phyloP scores from a whole-genome alignment of 331 rosid genomes.

The Stylosanthes scabra region DNA sequence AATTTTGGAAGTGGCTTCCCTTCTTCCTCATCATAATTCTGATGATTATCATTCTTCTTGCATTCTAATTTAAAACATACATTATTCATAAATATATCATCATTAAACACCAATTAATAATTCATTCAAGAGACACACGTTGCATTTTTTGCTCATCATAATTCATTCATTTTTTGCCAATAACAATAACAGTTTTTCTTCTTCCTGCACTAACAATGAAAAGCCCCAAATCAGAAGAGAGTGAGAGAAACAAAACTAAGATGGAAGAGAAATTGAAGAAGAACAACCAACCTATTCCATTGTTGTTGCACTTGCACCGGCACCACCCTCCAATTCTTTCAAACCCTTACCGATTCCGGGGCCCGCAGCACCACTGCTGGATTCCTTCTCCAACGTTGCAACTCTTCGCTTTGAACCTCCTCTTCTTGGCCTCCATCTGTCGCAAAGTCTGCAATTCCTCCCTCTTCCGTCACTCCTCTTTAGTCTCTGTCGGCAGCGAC shows the following conservation, averaged over 20 bases:
- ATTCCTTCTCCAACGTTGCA: slow-evolving; percentile 51
- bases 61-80: no score
- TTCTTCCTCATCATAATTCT: slow-evolving; percentile 45
- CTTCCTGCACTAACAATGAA: no score
- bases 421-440: slow-evolving; percentile 84
- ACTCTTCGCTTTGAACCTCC: slow-evolving; percentile 88
- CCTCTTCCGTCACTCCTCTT: slow-evolving; percentile 96
- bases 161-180: no score
- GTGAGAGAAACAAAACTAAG: no score
- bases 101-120: no score
- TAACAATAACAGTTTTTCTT: no score
- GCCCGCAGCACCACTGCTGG: neutral
- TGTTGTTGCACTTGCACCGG: slow-evolving; percentile 14
- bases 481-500: slow-evolving; percentile 88
- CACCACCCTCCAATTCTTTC: slow-evolving; percentile 54
- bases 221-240: no score
- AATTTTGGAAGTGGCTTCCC: slow-evolving; percentile 75
- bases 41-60: neutral
- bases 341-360: slow-evolving; percentile 30
- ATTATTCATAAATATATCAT: no score
- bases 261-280: no score
- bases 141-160: no score
- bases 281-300: slow-evolving; percentile 41
- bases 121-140: no score
- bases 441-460: slow-evolving; percentile 90